Base-by-base conservation (phyloP, 2,329 filamentous ascomycete genomes). In the Pseudogymnoascus sp. region DNA sequence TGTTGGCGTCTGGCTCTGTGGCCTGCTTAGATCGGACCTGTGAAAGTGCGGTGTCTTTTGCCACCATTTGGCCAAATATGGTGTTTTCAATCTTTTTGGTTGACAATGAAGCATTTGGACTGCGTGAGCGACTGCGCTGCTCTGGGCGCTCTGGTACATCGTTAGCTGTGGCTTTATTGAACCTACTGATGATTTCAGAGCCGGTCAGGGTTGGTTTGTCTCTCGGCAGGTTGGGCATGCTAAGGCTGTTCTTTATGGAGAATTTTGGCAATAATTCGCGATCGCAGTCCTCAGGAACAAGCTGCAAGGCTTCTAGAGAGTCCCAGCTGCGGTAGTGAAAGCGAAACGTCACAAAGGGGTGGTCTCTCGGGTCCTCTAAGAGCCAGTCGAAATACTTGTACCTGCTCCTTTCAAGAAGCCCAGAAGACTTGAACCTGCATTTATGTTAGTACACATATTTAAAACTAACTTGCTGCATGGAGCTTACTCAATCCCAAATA, bases 261-360 rank as follows among this genome's bases (percentile, higher is more conserved):
- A 8, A 68, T 42, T 59, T 69, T 70, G 33, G 65, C 64, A 38
- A 66, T 65, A 11, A 38, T 66, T 31, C 67, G 63, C 21, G 67
- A 50, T 53, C 68, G 65, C 24, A 63, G 21, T 11, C 62, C 14
- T 11, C 50, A 56, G 71, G 68, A 26, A 82, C 76, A 4, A 86
- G 71, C 62, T 80, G 81, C 8, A 84, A 74, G 33, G 76, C 72
- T 6, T 74, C 69, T 10, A 86, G 76, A 62, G 77, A 78, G 8
- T 76, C 74, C 78, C 77, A 80, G 6, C 80, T 82, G 31, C 82
- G 78, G 66, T 86, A 86, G 64, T 86, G 80, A 65, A 85, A 83
- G 26, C 76, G 76, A 65, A 85, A 86, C 0, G 77, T 78, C 4
- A 78, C 79, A 65, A 79, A 85, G 0, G 83, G 83, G 1, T 71